Evolutionary conservation across 2,329 filamentous ascomycete genomes (phyloP), one percentile per base, ranked within the genome.

Genomic region (Tolypocladium cylindrosporum): DNA sequence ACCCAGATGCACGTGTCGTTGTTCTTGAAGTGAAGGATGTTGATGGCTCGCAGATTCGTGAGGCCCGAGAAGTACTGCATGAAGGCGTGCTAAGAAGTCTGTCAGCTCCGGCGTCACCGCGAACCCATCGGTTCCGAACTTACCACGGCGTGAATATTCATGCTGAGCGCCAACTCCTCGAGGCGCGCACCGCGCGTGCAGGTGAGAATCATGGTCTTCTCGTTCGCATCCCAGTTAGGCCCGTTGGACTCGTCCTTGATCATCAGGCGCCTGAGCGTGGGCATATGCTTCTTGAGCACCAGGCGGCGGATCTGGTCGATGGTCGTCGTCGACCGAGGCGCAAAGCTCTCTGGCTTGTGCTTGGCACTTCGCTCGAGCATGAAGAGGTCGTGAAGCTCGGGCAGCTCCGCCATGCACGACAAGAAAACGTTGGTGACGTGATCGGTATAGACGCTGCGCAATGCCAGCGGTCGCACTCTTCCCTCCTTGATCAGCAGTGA

Each of bases 381-480:
- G 61, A 83, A 82, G 1, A 88, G 69, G 60, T 86, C 81, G n/a
- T 79, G 74, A 1, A 88, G 66, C 58, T 75, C 74, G 6, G 79
- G 68, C 2, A 86, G 74, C 57, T 81, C 75, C 3, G 76, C 74
- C 16, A 84, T 74, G 58, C 80, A 80, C 1, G 75, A 75, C 55
- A 88, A 66, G 58, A 87, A 85, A 0, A 73, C 68, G 1, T 69
- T 63, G 0, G 82, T 81, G 24, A 86, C 84, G 61, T 87, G 80
- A 65, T 88, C 85, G 0, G 84, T 87, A 62, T 82, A 83, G 57
- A 88, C 80, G 61, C 79, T 82, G 54, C 77, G 74, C 48, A 88
- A 68, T 0, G 78, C 74, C 45, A 87, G 70, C 0, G 80, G 77
- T 10, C 73, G 69, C 1, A 72, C 64, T 55, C 75, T 75, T 66